Evolutionary conservation across 164 flowering plant species (phyloP), one percentile per base, ranked within the genome.

Genomic region (Piper longum): DNA sequence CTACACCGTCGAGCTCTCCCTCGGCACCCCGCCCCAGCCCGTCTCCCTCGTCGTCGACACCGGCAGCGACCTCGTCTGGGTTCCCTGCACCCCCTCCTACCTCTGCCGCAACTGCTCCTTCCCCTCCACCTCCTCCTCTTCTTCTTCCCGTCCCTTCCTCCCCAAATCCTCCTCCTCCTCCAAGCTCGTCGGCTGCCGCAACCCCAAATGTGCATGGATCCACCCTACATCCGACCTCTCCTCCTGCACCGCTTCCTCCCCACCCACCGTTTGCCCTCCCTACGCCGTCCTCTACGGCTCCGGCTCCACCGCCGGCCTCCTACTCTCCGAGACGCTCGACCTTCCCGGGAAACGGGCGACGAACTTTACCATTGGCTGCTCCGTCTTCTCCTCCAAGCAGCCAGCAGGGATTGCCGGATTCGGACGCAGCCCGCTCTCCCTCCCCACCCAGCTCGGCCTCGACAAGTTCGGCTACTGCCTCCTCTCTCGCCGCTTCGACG

Each of bases 1-100:
- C 19, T 85, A 85, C 78, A 71, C 87, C 42, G 66, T 83, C 67
- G 66, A 82, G 5, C 80, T 85, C 66, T 62, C 67, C 52, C 78
- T 85, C 57, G 91, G 91, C 4, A 83, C 86, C 14, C 91, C 91
- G 1, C 80, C 87, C 2, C 91, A 83, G 55, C 57, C 77, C n/a
- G 68, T 77, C 41, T 70, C 83, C 3, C 67, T 85, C 14, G 14
- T 85, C 52, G 41, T 85, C 72, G 87, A 85, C 66, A 85, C 91
- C 1, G 87, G 83, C 2, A 81, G 83, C 64, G 71, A 72, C 56
- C 74, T 83, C 4, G 79, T 79, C 3, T 85, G 90, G 90, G 72
- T 83, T 69, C 90, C 87, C 12, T 85, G 90, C 57, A 83, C 90
- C 26, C 64, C 67, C 18, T 65, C 63, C 41, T 85, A 83, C 63